Base-by-base conservation (phyloP, 164 flowering plant genomes). In the Vitis riparia region DNA sequence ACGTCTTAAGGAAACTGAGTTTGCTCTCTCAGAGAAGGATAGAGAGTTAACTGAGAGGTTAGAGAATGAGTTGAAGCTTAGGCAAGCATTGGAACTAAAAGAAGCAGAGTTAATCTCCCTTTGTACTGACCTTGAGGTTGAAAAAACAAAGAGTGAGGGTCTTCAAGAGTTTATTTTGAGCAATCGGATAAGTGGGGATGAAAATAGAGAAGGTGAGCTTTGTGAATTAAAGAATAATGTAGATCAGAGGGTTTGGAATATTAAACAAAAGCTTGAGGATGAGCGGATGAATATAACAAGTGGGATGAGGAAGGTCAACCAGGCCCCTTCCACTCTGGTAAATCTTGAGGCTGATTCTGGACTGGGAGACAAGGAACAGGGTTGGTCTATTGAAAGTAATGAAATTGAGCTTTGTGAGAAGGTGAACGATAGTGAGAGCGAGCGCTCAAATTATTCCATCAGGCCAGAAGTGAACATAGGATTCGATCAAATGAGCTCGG, bases 221-320 rank as follows among this genome's bases (percentile, higher is more conserved):
- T 62, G 71, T 62, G 84, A 84, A 50, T 52, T 88, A 76, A 90
- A 81, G 79, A 76, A 66, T 57, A 81, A 86, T 0, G 82, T 89
- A 19, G 94, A 88, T 75, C 83, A 79, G 58, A 88, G 89, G 64
- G 83, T 89, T 12, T 78, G 68, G 79, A 79, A 76, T 44, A 88
- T 90, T 32, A 86, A 82, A 50, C 88, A 82, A 62, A 78, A 83
- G 65, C 80, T 88, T 11, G 88, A 84, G 77, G 77, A 79, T 50
- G 83, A 71, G 51, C 69, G 78, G 63, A 74, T 72, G 10, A 65
- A 62, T 51, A 65, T 74, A 2, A 71, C 75, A 5, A 67, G 62
- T 8, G 79, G 71, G 10, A 66, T 74, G 69, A 74, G 73, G 63
- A 69, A 69, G 17, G 51, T 71, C 50, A 73, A 56, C 15, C 59